Conservation (phyloP, 2,329 filamentous ascomycete species). For the Penicillium vulpinum region DNA sequence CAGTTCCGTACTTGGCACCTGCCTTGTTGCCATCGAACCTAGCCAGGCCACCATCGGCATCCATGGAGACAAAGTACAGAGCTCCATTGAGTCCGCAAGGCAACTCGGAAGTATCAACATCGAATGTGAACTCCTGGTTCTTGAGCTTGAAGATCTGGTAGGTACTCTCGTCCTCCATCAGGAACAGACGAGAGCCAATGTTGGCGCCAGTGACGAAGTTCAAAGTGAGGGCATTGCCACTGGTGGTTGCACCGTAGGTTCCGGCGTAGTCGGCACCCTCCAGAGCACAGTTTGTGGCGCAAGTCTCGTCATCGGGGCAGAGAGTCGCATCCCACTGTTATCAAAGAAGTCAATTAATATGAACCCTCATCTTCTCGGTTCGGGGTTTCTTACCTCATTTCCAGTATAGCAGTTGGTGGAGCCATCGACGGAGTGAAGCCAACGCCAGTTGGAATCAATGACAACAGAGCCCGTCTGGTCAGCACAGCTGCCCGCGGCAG, state of each 20-base stretch:
- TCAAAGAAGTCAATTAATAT: not conserved
- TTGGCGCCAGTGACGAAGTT: slow-evolving; percentile 50
- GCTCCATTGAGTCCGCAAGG: slow-evolving; percentile 72
- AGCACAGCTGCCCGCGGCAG: slow-evolving; percentile 52
- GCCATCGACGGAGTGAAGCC: slow-evolving; percentile 52
- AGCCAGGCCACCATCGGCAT: slow-evolving; percentile 58
- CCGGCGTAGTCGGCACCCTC: slow-evolving; percentile 57
- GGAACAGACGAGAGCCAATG: slow-evolving; percentile 59
- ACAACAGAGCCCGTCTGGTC: slow-evolving; percentile 55
- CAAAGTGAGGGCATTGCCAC: slow-evolving; percentile 51
- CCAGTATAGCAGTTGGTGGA: slow-evolving; percentile 61
- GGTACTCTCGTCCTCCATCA: slow-evolving; percentile 61
- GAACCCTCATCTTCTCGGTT: not conserved
- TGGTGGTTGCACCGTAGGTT: slow-evolving; percentile 55
- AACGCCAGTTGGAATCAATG: slow-evolving; percentile 61
- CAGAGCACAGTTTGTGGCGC: slow-evolving; percentile 58
- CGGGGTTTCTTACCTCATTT: slow-evolving; percentile 37
- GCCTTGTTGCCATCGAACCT: slow-evolving; percentile 55
- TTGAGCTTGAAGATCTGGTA: slow-evolving; percentile 67
- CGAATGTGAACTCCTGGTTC: slow-evolving; percentile 70
- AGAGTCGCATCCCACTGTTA: slow-evolving; percentile 47
- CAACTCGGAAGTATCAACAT: slow-evolving; percentile 68
- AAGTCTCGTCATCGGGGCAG: slow-evolving; percentile 52
- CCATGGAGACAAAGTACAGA: slow-evolving; percentile 65
- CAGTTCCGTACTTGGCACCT: slow-evolving; percentile 62